These are phyloP conservation scores for Citeromyces matritensis DNA, from an alignment of 805 yeast species.

Conservation along the genomic window DNA sequence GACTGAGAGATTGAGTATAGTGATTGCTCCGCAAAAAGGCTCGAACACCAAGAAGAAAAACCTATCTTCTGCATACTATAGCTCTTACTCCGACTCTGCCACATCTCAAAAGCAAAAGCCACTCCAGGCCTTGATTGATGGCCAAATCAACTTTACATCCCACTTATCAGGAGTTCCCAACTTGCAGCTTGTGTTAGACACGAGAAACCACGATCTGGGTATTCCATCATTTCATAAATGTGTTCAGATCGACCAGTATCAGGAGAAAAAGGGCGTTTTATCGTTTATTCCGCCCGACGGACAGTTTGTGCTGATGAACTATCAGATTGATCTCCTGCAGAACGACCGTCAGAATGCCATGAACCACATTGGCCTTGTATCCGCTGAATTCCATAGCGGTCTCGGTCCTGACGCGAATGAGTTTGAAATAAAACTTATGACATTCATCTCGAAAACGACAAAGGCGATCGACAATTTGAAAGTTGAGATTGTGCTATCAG, in stretches of 20 bases:
- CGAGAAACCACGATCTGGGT: constrained; percentile 30
- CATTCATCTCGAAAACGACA: constrained; percentile 27
- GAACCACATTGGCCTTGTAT: constrained; percentile 32
- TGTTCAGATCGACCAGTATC: constrained; percentile 41
- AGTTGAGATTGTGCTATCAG: constrained; percentile 18
- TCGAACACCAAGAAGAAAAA: constrained; percentile 2
- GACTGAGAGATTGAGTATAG: constrained; percentile 45
- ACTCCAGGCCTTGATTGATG: constrained; percentile 39
- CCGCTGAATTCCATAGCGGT: constrained; percentile 35
- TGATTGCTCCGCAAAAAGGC: constrained; percentile 20
- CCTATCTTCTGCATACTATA: constrained; percentile 8
- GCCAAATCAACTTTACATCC: constrained; percentile 47
- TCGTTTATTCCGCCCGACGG: constrained; percentile 89
- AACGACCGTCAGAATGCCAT: constrained; percentile 6
- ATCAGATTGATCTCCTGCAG: constrained; percentile 37
- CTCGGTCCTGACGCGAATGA: constrained; percentile 38
- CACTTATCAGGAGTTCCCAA: constrained; percentile 71
- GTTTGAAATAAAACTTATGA: constrained; percentile 43
- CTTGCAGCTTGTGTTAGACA: constrained; percentile 38
- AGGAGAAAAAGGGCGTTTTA: constrained; percentile 25
- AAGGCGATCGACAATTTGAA: constrained; percentile 29
- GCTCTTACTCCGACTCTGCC: constrained; percentile 9
- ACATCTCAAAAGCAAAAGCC: constrained; percentile 15
- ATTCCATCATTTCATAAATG: constrained; percentile 60
- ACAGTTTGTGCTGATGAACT: constrained; percentile 41